phyloP scores from a whole-genome alignment of 177 flowering plant species.

The Vitis hybrid region DNA sequence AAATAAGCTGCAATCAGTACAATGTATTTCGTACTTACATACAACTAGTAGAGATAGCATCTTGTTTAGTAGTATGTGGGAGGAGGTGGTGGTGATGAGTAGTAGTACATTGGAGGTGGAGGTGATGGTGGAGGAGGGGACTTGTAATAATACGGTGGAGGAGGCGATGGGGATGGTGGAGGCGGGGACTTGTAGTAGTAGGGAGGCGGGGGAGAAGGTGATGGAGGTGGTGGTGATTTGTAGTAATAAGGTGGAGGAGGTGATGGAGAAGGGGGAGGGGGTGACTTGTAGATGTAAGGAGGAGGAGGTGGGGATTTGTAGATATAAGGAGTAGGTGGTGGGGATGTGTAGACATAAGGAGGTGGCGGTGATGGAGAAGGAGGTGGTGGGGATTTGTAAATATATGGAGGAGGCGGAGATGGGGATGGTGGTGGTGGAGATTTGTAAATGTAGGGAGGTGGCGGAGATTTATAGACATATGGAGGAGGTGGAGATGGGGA shows the following conservation, averaged over 20 bases:
- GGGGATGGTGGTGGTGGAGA: not conserved
- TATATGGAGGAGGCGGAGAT: too few relatives aligned
- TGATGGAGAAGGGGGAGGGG: slow-evolving; percentile 2
- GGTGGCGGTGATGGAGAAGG: too few relatives aligned
- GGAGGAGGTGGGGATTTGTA: not conserved
- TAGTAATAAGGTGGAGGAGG: not conserved
- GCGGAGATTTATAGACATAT: too few relatives aligned
- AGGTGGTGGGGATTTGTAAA: not conserved
- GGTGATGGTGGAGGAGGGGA: slow-evolving; percentile 8
- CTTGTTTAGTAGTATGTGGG: not conserved
- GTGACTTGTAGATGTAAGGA: not conserved
- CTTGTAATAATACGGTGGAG: not conserved
- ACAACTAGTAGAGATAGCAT: too few relatives aligned
- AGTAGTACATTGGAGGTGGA: not conserved
- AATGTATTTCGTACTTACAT: too few relatives aligned
- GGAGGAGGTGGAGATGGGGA: too few relatives aligned
- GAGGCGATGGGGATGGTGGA: not conserved
- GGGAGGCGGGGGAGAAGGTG: not conserved
- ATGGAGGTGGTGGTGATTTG: not conserved
- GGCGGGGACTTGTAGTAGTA: too few relatives aligned
- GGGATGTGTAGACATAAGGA: too few relatives aligned
- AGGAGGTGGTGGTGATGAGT: not conserved
- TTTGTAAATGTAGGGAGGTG: not conserved
- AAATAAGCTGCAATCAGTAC: too few relatives aligned
- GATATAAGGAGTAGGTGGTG: too few relatives aligned